These are phyloP conservation scores for Ligustrum vulgare DNA, from an alignment of 257 asterid species.

Conservation along the genomic window DNA sequence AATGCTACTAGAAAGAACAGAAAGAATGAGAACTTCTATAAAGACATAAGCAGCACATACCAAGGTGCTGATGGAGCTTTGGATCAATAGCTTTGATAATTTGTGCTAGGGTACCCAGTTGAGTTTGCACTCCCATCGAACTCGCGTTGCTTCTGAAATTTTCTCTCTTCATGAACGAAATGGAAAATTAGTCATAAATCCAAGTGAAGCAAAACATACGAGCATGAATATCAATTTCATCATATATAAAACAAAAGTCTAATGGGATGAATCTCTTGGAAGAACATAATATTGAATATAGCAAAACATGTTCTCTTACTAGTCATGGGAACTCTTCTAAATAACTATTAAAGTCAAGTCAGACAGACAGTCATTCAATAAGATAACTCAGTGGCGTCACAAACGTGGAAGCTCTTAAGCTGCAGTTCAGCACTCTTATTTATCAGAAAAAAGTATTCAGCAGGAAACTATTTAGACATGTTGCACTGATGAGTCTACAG, in stretches of 20 bases:
- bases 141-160: conserved; percentile 76
- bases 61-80: conserved; percentile 92
- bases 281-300: neutral
- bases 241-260: conserved; percentile 12
- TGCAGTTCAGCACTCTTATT: neutral
- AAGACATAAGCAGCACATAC: conserved; percentile 46
- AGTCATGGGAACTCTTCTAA: neutral
- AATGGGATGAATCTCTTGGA: neutral
- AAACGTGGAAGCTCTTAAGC: neutral
- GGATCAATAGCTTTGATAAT: conserved; percentile 87
- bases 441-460: neutral
- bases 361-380: neutral
- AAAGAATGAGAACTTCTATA: conserved; percentile 17
- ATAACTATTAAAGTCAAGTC: neutral
- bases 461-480: neutral
- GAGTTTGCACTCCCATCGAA: conserved; percentile 93
- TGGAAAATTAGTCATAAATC: neutral
- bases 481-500: neutral
- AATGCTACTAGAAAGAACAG: neutral
- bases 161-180: conserved; percentile 63
- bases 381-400: neutral
- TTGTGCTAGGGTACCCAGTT: conserved; percentile 76
- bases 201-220: neutral
- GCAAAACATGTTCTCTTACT: neutral
- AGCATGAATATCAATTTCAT: conserved; percentile 4